A percentile compares a stretch with the other conserved stretches of the same genome.
Conservation (phyloP, 148 eudicot species). For the Vaccinium macrocarpon region DNA sequence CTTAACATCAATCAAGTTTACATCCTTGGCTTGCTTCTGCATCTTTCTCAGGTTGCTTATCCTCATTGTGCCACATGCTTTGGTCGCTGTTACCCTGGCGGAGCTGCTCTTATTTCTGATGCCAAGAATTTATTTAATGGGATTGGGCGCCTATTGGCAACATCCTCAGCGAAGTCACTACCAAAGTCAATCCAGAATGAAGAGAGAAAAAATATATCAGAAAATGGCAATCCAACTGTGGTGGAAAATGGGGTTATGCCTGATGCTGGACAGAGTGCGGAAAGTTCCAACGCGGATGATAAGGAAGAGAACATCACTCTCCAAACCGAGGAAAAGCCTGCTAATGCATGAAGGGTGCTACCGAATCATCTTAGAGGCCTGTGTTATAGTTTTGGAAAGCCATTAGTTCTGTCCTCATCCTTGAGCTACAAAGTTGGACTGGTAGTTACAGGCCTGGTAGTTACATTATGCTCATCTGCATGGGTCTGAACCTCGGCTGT, state of each 20-base stretch:
- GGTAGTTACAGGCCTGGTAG: background rate
- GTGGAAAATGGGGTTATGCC: constrained; percentile 54
- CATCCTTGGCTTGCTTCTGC: background rate
- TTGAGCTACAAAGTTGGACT: background rate
- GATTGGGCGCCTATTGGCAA: constrained; percentile 59
- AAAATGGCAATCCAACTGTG: constrained; percentile 42
- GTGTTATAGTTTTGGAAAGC: background rate
- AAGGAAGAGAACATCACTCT: constrained; percentile 21
- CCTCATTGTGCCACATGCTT: constrained; percentile 87
- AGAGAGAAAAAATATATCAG: constrained; percentile 35
- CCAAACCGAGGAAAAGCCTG: constrained; percentile 22
- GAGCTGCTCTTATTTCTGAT: constrained; percentile 59
- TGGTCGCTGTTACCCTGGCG: constrained; percentile 92
- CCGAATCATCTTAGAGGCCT: background rate
- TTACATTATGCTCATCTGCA: background rate
- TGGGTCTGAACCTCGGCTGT: background rate
- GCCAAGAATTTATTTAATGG: constrained; percentile 77
- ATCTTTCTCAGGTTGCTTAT: constrained; percentile 64
- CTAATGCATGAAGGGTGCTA: constrained; percentile 6
- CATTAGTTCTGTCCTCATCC: background rate
- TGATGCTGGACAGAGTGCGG: constrained; percentile 33
- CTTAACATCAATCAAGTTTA: background rate
- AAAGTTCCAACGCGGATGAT: constrained; percentile 27
- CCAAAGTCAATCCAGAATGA: constrained; percentile 45
- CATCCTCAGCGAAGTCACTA: constrained; percentile 54